phyloP scores from a whole-genome alignment of 139 green algal species.

The Coccomyxa sp. region DNA sequence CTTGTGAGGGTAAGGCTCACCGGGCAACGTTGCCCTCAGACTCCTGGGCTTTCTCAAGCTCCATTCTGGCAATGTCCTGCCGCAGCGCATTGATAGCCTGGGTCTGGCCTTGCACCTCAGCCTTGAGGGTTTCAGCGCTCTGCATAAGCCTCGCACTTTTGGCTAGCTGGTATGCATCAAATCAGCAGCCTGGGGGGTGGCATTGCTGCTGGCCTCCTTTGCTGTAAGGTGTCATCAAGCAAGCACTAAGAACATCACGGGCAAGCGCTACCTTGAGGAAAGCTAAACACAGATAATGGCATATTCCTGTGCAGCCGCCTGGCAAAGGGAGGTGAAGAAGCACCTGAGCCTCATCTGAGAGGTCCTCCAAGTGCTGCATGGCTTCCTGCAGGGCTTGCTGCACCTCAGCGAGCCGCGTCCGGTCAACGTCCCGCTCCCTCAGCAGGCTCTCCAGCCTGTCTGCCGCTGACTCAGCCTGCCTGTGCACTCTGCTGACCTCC shows the following conservation, averaged over 20 bases:
- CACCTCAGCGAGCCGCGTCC: not conserved
- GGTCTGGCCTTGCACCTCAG: not conserved
- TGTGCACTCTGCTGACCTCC: not conserved
- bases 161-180: not conserved
- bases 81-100: not conserved
- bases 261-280: too few relatives aligned
- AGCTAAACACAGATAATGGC: too few relatives aligned
- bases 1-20: not conserved
- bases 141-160: not conserved
- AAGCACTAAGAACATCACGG: too few relatives aligned
- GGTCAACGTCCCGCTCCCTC: not conserved
- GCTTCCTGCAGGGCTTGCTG: slow-evolving; percentile 5
- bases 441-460: not conserved
- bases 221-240: too few relatives aligned
- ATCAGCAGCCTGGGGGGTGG: not conserved
- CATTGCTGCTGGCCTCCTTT: not conserved
- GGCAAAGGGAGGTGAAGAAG: not conserved
- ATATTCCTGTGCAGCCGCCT: not conserved
- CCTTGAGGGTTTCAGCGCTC: not conserved
- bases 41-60: not conserved
- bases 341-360: not conserved
- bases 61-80: not conserved
- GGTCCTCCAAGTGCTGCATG: not conserved
- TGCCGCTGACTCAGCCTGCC: not conserved
- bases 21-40: not conserved